Conservation (phyloP, 192 early-diverging fungal species). For the Phycomyces blakesleeanus region DNA sequence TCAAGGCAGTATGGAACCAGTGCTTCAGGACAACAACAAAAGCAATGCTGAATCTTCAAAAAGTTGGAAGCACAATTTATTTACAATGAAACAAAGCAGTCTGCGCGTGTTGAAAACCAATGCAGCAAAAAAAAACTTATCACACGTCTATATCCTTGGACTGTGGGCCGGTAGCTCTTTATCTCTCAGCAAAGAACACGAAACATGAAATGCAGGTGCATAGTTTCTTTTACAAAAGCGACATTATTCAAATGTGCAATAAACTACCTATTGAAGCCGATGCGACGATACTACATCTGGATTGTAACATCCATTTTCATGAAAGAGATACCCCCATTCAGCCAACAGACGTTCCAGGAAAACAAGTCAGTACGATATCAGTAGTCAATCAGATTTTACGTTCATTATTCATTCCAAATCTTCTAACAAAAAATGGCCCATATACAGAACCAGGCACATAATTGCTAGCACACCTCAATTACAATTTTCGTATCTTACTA, state of each 20-base stretch:
- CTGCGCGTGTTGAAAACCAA: conserved; percentile 11
- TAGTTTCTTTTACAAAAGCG: conserved; percentile 3
- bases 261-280: conserved; percentile 4
- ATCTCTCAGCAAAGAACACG: conserved; percentile 11
- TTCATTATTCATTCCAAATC: conserved; percentile 9
- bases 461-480: conserved; percentile 8
- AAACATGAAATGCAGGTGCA: conserved; percentile 7
- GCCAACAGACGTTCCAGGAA: conserved; percentile 13
- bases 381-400: conserved; percentile 7
- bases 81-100: conserved; percentile 10
- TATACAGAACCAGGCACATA: conserved; percentile 4
- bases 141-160: conserved; percentile 9
- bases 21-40: conserved; percentile 12
- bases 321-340: conserved; percentile 11
- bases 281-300: conserved; percentile 10
- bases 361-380: conserved; percentile 4
- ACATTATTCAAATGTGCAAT: conserved; percentile 13
- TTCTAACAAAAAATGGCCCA: conserved; percentile 11
- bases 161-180: conserved; percentile 7
- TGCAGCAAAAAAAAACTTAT: conserved; percentile 9
- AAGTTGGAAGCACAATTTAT: conserved; percentile 7
- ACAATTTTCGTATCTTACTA: conserved; percentile 9
- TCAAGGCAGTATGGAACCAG: conserved; percentile 1
- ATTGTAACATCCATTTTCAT: conserved; percentile 8
- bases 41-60: conserved; percentile 8